Base-by-base conservation (phyloP, 305 asterid species). In the Solanum hybrid region DNA sequence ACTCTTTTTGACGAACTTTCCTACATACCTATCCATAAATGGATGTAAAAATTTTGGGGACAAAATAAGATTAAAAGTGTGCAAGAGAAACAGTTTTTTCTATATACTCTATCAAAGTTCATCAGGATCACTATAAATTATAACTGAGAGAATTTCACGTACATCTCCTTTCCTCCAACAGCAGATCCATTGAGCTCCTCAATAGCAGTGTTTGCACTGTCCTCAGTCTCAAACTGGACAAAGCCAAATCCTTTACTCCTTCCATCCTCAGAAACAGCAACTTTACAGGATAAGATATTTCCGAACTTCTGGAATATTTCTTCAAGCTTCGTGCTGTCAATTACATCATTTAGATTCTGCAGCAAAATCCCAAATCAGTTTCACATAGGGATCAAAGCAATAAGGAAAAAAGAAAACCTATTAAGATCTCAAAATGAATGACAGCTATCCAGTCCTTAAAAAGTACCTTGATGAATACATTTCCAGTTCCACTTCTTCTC, bases 241-340 rank as follows among this genome's bases (percentile, higher is more conserved):
- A 97, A 97, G 85, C 99, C 99, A 91, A 95, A 95, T 89, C 98
- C 99, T 92, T 92, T 96, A 95, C 98, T 96, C 94, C 94, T 95
- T 88, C 99, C 99, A 92, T 97, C 97, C 73, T 95, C 98, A 90
- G 93, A 93, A 60, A 90, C 92, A 84, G 90, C 95, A 91, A 96
- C 97, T 94, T 97, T 97, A 91, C 99, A 92, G 37, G 99, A 97
- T 86, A 95, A n/a, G 78, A 97, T 92, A 77, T 89, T 91, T 77
- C 99, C 99, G 90, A 94, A 96, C 88, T 93, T 90, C 94, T 94
- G 95, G 90, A 97, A 97, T 89, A 94, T 92, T 79, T 97, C 97
- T 91, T 97, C 95, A 86, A 97, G 99, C 95, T 95, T 96, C 35
- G 89, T 88, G 72, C 92, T 92, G 90, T 97, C 98, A n/a, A 94